Base-by-base conservation (phyloP, 768 basidiomycete species). In the Coprinopsis marcescibilis region DNA sequence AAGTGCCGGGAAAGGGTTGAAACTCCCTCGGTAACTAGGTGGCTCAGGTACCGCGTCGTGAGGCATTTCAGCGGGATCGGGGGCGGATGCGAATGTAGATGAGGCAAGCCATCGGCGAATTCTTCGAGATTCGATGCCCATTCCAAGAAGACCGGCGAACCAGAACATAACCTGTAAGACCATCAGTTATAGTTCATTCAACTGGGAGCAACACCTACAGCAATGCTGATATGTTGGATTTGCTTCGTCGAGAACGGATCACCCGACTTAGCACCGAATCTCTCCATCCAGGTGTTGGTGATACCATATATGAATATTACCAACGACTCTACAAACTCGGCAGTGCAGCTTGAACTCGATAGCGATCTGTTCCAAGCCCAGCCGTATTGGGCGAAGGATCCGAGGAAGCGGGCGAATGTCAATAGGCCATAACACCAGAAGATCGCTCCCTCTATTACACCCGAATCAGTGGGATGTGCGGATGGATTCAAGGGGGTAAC, bases 281-380 rank as follows among this genome's bases (percentile, higher is more conserved):
- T 78, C 65, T 98, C 95, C 89, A 97, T 91, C 90, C 91, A 98
- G 13, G 87, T 91, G 60, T 98, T 95, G 34, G 90, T 85, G 26
- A 78, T 71, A 6, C 94, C 94, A 60, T 97, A 98, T 0, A 81
- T 26, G 66, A 94, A 94, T 56, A 97, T 93, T 43, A 90, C 75
- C 8, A 71, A 58, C 0, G 83, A 89, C 64, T 92, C 89, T 48
- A 82, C 72, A 45, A 89, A 84, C 61, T 91, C 89, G 4, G 83
- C 87, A 5, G 82, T 79, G 6, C 75, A 71, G 36, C 67, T 67
- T 19, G 67, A 65, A 17, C 69, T 67, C 3, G 65, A 62, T 0
- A 81, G 84, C 0, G 80, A 69, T 21, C 75, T 68, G 60, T 98
- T 98, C 94, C 94, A 98, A 13, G 95, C 89, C 94, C 94, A 98